Evolutionary conservation across 352 stramenopile genomes (phyloP), one percentile per base, ranked within the genome.

Genomic region (Lagenidium giganteum): DNA sequence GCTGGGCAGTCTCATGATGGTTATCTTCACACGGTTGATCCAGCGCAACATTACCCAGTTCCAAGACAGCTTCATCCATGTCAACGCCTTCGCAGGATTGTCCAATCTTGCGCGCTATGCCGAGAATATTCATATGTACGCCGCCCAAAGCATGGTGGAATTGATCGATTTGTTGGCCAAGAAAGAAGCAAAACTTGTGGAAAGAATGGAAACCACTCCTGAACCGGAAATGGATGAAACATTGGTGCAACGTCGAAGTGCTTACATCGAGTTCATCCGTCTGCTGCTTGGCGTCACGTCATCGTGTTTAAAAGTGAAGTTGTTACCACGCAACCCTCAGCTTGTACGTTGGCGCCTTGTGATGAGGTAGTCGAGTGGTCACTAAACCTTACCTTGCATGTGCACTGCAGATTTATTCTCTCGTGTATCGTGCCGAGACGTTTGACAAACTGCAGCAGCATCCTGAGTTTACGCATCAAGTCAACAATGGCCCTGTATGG

Each of bases 41-140:
- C 74, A 79, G 40, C 72, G 69, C 33, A 93, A 93, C 57, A 85
- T 93, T 35, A 83, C 73, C 11, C 66, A 83, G 32, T 86, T 87
- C 38, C 77, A 87, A 27, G 80, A 93, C 53, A 82, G 66, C 16
- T 84, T 87, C 28, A 70, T 93, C 32, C 80, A 93, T 28, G 36
- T 86, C 25, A 84, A 88, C 29, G 77, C 73, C 2, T 87, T 93
- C 44, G 74, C 71, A 1, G 67, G 54, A 7, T 48, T 93, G 3
- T 90, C 73, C 11, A 93, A 93, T 40, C 60, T 93, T 13, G 74
- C 78, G 12, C 72, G 77, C 3, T 73, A 64, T 16, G 77, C 77
- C 9, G 69, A 88, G 42, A 82, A 87, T 33, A 38, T 93, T 13
- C 80, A 93, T 51, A 59, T 70, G 30, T 83, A 83, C 42, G 74